Base-by-base conservation (phyloP, 345 rosid genomes). In the Eucalyptus fibrosa region DNA sequence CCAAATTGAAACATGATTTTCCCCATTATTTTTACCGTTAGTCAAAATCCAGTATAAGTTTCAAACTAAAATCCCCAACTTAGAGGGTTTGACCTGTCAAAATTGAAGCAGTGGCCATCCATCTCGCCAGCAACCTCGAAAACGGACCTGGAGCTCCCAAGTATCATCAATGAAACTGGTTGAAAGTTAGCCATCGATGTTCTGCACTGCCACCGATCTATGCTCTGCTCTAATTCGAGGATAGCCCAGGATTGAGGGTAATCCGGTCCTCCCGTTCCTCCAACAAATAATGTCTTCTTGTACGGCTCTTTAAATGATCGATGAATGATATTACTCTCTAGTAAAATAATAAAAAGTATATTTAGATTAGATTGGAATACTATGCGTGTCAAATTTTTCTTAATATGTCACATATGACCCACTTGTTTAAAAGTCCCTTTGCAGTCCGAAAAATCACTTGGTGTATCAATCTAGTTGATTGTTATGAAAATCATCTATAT, bases 371-470 rank as follows among this genome's bases (percentile, higher is more conserved):
- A 55, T 21, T 55, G 60, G 26, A 55, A 55, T 55, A 55, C 5
- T 2, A 55, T 21, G 28, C 5, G 28, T 19, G 60, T 55, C 60
- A 21, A 51, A 6, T 50, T 51, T 51, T 51, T 18, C 19, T 51
- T 51, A 51, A 51, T 51, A 51, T 17, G 9, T 16, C 6, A 12
- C 12, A 55, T 55, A 55, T 55, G 4, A 55, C 60, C 28, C 60
- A 55, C 8, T 21, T 23, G 12, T 4, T 55, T 55, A 55, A 55
- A 55, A 0, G 8, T 21, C 59, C 26, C 3, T 55, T 55, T 55
- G 26, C 26, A 49, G 4, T 47, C 49, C 4, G 13, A 0, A 0
- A 47, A 0, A 49, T 49, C 50, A 49, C 16, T 49, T 49, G 50
- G 16, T 49, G 16, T 13, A 49, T 49, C 0, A 49, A 49, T 49